A percentile compares a stretch with the other conserved stretches of the same genome.
Evolutionary conservation across 78 protist species (phyloP).

Genomic region (Neovahlkampfia damariscottae): DNA sequence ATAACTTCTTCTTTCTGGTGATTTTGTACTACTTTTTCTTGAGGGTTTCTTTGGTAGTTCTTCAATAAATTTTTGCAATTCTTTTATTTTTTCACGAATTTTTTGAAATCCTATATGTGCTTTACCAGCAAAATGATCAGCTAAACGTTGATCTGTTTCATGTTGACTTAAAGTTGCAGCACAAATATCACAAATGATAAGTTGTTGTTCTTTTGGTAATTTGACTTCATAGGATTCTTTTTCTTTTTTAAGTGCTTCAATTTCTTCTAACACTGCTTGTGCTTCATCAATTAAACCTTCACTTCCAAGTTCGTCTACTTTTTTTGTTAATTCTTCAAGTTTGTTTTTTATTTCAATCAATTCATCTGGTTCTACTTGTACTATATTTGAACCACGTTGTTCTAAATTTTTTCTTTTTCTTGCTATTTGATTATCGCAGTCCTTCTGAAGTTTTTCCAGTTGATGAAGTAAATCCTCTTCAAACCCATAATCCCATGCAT

Average conservation of each 20-base stretch:
- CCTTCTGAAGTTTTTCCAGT: slow-evolving; percentile 4
- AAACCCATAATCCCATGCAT: slow-evolving; percentile 1
- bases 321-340: not conserved
- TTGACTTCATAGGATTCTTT: slow-evolving; percentile 14
- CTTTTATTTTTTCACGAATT: slow-evolving; percentile 15
- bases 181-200: slow-evolving; percentile 35
- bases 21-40: too few relatives aligned
- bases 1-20: too few relatives aligned
- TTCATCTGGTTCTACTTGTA: not conserved
- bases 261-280: not conserved
- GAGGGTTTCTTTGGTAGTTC: not conserved
- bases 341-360: slow-evolving; percentile 4
- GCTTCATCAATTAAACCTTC: slow-evolving; percentile 19
- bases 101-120: slow-evolving; percentile 17
- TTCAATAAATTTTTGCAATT: not conserved
- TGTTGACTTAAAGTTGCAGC: slow-evolving; percentile 15
- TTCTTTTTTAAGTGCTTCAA: slow-evolving; percentile 16
- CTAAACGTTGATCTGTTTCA: slow-evolving; percentile 36
- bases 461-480: not conserved
- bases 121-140: slow-evolving; percentile 41
- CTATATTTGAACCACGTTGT: not conserved
- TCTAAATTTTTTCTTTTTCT: slow-evolving; percentile 4
- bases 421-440: slow-evolving; percentile 2
- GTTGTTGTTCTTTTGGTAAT: slow-evolving; percentile 24
- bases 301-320: not conserved